Percentiles rank a stretch among this genome's conserved stretches.
Conservation (phyloP, 1,284 basidiomycete species). For the Ceratobasidium sp. region DNA sequence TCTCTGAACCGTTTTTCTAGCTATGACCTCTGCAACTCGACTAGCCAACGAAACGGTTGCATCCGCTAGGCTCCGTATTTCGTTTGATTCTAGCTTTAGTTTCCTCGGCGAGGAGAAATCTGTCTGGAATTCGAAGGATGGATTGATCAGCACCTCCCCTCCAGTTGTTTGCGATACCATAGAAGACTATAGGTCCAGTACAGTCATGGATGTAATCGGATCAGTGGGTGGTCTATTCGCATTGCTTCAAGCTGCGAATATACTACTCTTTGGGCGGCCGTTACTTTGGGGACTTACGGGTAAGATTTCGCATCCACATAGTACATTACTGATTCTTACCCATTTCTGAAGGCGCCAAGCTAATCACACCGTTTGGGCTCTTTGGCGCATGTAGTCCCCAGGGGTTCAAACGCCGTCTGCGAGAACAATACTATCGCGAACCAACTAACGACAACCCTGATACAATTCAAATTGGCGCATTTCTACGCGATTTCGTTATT, state of each 20-base stretch:
- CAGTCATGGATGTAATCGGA: neutral
- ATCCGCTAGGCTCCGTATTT: neutral
- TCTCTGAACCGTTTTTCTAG: neutral
- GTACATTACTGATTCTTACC: neutral
- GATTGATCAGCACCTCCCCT: neutral
- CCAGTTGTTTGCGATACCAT: neutral
- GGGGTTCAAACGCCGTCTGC: neutral
- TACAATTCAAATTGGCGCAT: slow-evolving; percentile 7
- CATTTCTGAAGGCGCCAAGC: neutral
- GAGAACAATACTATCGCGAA: neutral
- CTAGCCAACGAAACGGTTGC: neutral
- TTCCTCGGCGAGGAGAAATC: neutral
- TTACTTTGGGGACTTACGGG: slow-evolving; percentile 4
- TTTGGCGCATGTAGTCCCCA: neutral
- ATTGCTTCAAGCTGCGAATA: neutral
- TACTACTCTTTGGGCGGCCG: neutral
- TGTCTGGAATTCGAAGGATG: neutral
- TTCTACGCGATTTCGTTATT: slow-evolving; percentile 10
- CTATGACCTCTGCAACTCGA: neutral
- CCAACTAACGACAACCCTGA: neutral
- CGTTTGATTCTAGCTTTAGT: neutral
- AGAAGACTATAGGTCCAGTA: neutral
- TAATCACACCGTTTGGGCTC: neutral
- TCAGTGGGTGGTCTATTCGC: slow-evolving; percentile 3
- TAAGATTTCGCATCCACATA: neutral